Evolutionary conservation across 202 grass and related monocot genomes (phyloP).

Genomic region (Musa balbisiana): DNA sequence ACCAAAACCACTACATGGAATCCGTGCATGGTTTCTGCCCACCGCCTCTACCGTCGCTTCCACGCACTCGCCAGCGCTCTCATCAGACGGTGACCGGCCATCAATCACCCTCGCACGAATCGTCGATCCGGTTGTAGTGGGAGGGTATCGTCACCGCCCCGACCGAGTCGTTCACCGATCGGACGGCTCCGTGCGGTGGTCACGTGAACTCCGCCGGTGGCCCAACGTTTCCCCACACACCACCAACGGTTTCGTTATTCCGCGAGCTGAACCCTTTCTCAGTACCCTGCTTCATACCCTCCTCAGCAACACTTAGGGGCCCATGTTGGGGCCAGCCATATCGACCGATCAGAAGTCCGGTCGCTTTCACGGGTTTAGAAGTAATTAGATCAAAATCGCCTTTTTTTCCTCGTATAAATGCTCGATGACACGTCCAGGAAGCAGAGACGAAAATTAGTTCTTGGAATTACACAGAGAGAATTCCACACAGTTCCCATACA

Average conservation of each 20-base stretch:
- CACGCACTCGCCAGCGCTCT: background rate
- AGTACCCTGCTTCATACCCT: background rate
- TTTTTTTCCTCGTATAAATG: background rate
- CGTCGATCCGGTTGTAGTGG: background rate
- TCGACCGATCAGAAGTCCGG: no score
- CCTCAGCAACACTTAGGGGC: no score
- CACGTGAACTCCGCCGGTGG: background rate
- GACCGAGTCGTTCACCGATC: background rate
- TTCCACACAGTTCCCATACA: background rate
- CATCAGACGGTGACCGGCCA: background rate
- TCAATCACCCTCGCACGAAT: background rate
- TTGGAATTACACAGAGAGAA: no score
- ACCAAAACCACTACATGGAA: no score
- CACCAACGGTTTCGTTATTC: background rate
- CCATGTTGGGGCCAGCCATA: no score
- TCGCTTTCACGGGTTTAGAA: no score
- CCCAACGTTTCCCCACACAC: background rate
- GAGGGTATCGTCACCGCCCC: background rate
- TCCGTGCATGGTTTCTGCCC: background rate
- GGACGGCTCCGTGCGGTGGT: background rate
- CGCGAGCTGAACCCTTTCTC: background rate
- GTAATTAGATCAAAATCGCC: no score
- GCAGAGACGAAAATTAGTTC: no score
- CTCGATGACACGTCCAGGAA: background rate
- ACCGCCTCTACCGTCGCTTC: background rate